Evolutionary conservation across 139 green algal species (phyloP), one percentile per base, ranked within the genome.

Genomic region (Desmodesmus armatus): DNA sequence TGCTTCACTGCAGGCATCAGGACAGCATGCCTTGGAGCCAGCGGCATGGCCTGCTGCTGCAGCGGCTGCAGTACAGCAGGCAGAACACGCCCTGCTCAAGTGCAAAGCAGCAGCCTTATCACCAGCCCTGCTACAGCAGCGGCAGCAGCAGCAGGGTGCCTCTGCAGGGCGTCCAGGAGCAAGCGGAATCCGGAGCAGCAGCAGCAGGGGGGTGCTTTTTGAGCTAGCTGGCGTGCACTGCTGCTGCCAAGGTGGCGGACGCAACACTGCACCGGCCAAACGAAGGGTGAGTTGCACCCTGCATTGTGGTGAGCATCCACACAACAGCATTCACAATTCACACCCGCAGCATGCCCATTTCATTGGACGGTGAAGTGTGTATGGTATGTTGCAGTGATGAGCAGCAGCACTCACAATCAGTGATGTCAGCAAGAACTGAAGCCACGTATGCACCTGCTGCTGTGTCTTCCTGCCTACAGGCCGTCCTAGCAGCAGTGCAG

Each of bases 161-260:
- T n/a, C n/a, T 25, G 3, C 72, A 44, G n/a, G 72, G 3, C 33
- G 31, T 21, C 29, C 5, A 39, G 15, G 13, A 17, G 15, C 35
- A 53, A 37, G 37, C 67, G 29, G 17, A 37, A 55, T 15, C 37
- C 49, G 67, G 13, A 55, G 72, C 43, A 65, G 72, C 43, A 58
- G 41, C 37, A 78, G 70, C 70, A 78, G 70, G n/a, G 41, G 70
- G 7, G 21, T 60, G 41, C 21, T 78, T 17, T 60, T 78, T 60
- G 70, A 78, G 70, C 40, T 78, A 19, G 37, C 70, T 37, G 39
- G 70, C 7, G 70, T 78, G 9, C 70, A 78, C n/a, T 78, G 70
- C 70, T 37, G 37, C 37, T 55, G 40, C 25, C n/a, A n/a, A n/a
- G n/a, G n/a, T 23, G 2, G 21, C 21, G 60, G 33, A 29, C 19